Conservation (phyloP, 108 stramenopile genomes). For the Bacterosira constricta region DNA sequence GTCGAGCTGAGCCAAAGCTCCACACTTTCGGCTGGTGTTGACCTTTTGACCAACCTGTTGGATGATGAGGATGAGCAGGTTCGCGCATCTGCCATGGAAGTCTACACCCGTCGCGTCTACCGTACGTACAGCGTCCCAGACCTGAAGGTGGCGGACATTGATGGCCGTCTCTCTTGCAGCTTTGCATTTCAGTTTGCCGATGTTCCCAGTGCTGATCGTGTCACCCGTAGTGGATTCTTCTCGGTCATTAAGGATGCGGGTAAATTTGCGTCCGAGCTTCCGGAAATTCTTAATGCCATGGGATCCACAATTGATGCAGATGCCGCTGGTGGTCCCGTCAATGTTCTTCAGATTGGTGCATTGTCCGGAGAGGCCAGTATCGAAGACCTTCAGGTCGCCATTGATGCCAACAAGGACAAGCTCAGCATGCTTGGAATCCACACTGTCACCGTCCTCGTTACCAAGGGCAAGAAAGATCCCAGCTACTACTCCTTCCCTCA, state of each 20-base stretch:
- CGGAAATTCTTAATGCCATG: constrained; percentile 65
- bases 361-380: constrained; percentile 36
- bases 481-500: constrained; percentile 88
- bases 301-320: constrained; percentile 59
- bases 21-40: constrained; percentile 92
- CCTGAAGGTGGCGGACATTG: constrained; percentile 60
- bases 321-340: constrained; percentile 64
- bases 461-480: constrained; percentile 76
- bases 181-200: constrained; percentile 92
- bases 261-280: constrained; percentile 56
- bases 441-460: constrained; percentile 78
- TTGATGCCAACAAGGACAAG: constrained; percentile 55
- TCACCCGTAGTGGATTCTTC: constrained; percentile 74
- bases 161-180: constrained; percentile 76
- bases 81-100: constrained; percentile 75
- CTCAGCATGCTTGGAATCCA: constrained; percentile 81
- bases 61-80: constrained; percentile 74
- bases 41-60: constrained; percentile 90
- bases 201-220: constrained; percentile 64
- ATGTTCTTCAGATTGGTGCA: constrained; percentile 85
- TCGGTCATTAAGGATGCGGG: constrained; percentile 57
- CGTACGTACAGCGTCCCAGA: constrained; percentile 86
- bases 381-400: constrained; percentile 55
- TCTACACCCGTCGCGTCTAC: constrained; percentile 95
- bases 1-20: constrained; percentile 66